Conservation (phyloP, 208 protist species). For the Naegleria lovaniensis region DNA sequence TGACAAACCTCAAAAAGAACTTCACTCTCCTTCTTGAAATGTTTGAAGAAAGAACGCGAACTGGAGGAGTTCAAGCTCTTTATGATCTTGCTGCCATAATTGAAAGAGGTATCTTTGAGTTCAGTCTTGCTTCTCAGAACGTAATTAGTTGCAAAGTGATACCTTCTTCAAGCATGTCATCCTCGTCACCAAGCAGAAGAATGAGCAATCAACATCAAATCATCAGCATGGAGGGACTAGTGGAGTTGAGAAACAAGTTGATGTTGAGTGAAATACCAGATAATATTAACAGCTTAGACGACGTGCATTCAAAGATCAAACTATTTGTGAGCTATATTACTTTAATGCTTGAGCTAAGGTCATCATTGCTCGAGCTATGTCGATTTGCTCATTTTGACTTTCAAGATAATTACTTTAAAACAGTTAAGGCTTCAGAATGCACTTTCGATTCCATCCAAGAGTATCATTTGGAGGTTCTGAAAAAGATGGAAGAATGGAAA, state of each 20-base stretch:
- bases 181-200: not conserved
- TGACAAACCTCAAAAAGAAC: not conserved
- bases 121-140: not conserved
- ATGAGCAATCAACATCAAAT: not conserved
- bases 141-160: not conserved
- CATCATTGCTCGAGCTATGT: not conserved
- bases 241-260: conserved; percentile 6
- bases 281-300: not conserved
- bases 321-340: not conserved
- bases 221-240: not conserved
- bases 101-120: not conserved
- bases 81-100: not conserved
- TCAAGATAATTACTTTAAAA: not conserved
- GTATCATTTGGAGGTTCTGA: not conserved
- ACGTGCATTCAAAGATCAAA: not conserved
- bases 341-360: not conserved
- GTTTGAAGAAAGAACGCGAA: conserved; percentile 17
- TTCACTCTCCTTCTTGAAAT: not conserved
- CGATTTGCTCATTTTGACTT: not conserved
- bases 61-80: not conserved
- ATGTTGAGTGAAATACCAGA: conserved; percentile 16
- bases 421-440: not conserved
- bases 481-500: conserved; percentile 1
- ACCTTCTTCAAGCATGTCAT: not conserved
- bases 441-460: not conserved